Base-by-base conservation (phyloP, 192 early-diverging fungal species). In the Helicostylum pulchrum region DNA sequence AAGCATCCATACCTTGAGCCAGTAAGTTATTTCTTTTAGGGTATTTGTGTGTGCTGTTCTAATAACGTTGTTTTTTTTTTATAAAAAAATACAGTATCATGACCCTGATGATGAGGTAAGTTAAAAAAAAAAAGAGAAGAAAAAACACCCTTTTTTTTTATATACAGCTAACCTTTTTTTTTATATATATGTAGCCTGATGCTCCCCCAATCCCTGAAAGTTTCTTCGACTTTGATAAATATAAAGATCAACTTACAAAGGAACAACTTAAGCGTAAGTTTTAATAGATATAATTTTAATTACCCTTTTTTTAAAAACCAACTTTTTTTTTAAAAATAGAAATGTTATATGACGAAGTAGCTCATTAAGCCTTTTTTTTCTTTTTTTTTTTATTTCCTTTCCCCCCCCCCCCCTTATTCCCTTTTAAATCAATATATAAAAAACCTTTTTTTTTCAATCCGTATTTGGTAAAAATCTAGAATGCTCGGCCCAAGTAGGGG, bases 211-310 rank as follows among this genome's bases (percentile, higher is more conserved):
- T 92, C 69, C 87, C 86, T 10, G 80, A 82, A 65, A 84, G 80
- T 61, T 92, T 92, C 71, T 92, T 92, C 73, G 89, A 90, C 67
- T 92, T 92, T 85, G 91, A 92, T 67, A 87, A 85, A 77, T 88
- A 88, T 78, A 91, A 89, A 72, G 91, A 92, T 59, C 83, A 84
- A 70, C 82, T 92, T 19, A 85, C 86, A 43, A 87, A 88, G 61
- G 91, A 92, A 71, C 86, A 92, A 68, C 72, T 92, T 56, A 92
- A 92, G 73, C 75, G 83, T 83, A 79, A 44, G 75, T 57, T 8
- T 39, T 26, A 26, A 26, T 26, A 26, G 26, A 26, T 26, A 26
- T 26, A 26, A 26, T 26, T 26, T 36, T 26, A 49, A 10, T 44
- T 42, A 20, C 17, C 4, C 9, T 49, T 14, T 20, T 39, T 44